phyloP scores from a whole-genome alignment of 2,329 filamentous ascomycete species.

The Penicillium sp. region DNA sequence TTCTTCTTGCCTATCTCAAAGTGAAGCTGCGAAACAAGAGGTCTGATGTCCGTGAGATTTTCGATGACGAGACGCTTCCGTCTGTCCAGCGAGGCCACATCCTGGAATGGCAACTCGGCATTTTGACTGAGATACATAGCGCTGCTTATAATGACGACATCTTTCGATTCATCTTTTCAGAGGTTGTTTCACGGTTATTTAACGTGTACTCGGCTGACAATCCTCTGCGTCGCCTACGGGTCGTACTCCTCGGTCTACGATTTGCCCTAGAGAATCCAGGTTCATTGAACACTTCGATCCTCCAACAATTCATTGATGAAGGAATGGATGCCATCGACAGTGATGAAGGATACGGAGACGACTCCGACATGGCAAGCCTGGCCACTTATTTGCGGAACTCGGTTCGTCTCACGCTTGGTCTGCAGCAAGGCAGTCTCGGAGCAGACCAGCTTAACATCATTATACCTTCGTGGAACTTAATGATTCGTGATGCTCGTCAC shows the following conservation, averaged over 20 bases:
- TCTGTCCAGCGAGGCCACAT: slow-evolving; percentile 35
- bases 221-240: slow-evolving; percentile 45
- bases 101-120: slow-evolving; percentile 45
- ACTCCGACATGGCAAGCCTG: slow-evolving; percentile 34
- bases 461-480: slow-evolving; percentile 42
- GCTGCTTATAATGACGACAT: slow-evolving; percentile 33
- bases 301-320: slow-evolving; percentile 34
- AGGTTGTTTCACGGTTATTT: slow-evolving; percentile 38
- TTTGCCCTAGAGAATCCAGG: slow-evolving; percentile 39
- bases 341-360: slow-evolving; percentile 28
- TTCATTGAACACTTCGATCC: slow-evolving; percentile 32
- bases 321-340: slow-evolving; percentile 27
- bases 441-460: slow-evolving; percentile 34
- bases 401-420: slow-evolving; percentile 39
- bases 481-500: slow-evolving; percentile 51
- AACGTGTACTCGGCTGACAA: slow-evolving; percentile 37
- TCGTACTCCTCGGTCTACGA: slow-evolving; percentile 41
- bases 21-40: slow-evolving; percentile 39
- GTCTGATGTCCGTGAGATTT: slow-evolving; percentile 31
- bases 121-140: slow-evolving; percentile 38
- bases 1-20: slow-evolving; percentile 42
- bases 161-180: slow-evolving; percentile 34
- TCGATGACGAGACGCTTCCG: slow-evolving; percentile 37
- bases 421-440: slow-evolving; percentile 39
- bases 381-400: slow-evolving; percentile 39